These are phyloP conservation scores for Podaxis mareebaensis DNA, from an alignment of 768 basidiomycete species.

Conservation along the genomic window DNA sequence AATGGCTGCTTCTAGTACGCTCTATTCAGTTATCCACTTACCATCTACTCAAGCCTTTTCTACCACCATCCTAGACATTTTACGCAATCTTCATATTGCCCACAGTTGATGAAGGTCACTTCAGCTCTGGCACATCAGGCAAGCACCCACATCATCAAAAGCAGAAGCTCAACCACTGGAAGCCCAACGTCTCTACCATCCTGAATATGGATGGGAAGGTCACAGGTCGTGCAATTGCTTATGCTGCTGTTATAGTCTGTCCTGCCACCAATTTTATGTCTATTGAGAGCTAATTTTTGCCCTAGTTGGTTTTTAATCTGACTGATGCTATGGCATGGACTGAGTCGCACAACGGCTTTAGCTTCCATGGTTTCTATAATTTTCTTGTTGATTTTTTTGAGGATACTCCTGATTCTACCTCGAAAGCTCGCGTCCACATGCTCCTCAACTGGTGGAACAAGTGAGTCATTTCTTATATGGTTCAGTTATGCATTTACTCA, in stretches of 20 bases:
- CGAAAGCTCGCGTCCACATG: not conserved
- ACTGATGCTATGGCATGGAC: constrained; percentile 22
- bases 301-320: constrained; percentile 25
- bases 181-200: constrained; percentile 18
- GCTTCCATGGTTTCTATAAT: constrained; percentile 24
- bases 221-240: constrained; percentile 29
- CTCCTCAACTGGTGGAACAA: not conserved
- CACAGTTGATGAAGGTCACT: not conserved
- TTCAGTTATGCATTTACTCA: not conserved
- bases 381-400: constrained; percentile 29
- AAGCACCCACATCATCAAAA: not conserved
- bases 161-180: not conserved
- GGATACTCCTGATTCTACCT: not conserved
- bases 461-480: not conserved
- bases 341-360: constrained; percentile 22
- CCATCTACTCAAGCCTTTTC: not conserved
- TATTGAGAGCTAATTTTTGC: not conserved
- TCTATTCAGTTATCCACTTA: not conserved
- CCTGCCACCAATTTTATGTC: not conserved
- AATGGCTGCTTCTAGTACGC: constrained; percentile 25
- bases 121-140: too few relatives aligned
- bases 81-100: not conserved
- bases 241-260: constrained; percentile 27
- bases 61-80: not conserved
- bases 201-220: constrained; percentile 20